Base-by-base conservation (phyloP, 2,329 filamentous ascomycete genomes). In the Monascus ruber region DNA sequence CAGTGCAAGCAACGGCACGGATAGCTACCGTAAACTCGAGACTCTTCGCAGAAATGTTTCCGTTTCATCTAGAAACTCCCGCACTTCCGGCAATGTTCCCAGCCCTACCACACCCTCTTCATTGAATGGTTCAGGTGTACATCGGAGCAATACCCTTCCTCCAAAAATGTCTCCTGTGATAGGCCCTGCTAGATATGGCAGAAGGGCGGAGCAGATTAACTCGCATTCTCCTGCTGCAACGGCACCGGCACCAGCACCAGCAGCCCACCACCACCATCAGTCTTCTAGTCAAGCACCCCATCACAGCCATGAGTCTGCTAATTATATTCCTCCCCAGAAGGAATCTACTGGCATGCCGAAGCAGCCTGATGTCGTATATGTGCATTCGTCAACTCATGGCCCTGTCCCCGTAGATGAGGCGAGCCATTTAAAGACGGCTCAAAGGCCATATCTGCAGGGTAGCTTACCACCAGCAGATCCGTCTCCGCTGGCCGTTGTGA, bases 111-210 rank as follows among this genome's bases (percentile, higher is more conserved):
- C 64, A 26, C 72, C 81, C 1, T 73, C 73, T 1, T 69, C 77
- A 34, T 69, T 64, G 32, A 70, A 76, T 42, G 63, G 63, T 27
- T 67, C 69, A 33, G 74, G 77, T 34, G 70, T 85, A n/a, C 74
- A 80, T 52, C 68, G 81, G 48, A 95, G 89, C 64, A 96, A 96
- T 57, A 98, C 91, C 3, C 72, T 96, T 9, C 91, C 91, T 1
- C 91, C 89, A 0, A 94, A 94, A 57, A 82, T 83, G 58, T 91
- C 86, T 0, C 85, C 86, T 5, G 78, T 77, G 6, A 62, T 88
- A 33, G 70, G 76, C 32, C 73, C 79, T 1, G 74, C 75, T 5
- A 74, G 83, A n/a, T 83, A 87, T 51, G 72, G 76, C 27, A 72
- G 72, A 50, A 64, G 71, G 31, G 69, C 72, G 4, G 70, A 74